These are phyloP conservation scores for Colletotrichum sansevieriae DNA, from an alignment of 2,329 filamentous ascomycete species.

Conservation along the genomic window DNA sequence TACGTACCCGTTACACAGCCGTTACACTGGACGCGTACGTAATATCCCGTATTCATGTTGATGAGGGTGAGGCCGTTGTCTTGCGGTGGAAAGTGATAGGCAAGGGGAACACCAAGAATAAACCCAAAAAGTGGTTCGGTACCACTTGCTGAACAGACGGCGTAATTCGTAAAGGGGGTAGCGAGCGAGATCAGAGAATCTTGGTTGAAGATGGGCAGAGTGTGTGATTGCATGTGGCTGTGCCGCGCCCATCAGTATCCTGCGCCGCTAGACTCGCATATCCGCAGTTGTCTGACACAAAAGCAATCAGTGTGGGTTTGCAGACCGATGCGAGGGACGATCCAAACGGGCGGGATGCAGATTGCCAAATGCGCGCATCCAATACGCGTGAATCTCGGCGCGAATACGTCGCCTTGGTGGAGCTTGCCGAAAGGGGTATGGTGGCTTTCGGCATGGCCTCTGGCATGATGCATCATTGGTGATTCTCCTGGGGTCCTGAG, in stretches of 20 bases:
- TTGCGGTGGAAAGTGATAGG: constrained; percentile 12
- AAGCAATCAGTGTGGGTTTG: no score
- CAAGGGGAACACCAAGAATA: constrained; percentile 20
- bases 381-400: constrained; percentile 18
- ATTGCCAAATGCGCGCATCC: constrained; percentile 1
- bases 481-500: constrained; percentile 4
- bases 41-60: constrained; percentile 36
- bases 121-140: constrained; percentile 29
- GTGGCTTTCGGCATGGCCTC: background rate
- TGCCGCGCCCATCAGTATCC: constrained; percentile 1
- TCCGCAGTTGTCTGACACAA: background rate
- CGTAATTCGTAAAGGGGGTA: constrained; percentile 6
- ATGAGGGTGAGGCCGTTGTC: constrained; percentile 11
- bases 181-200: background rate
- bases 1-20: constrained; percentile 8
- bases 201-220: constrained; percentile 12
- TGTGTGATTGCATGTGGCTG: constrained; percentile 2
- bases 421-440: constrained; percentile 25
- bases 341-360: constrained; percentile 34
- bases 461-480: constrained; percentile 16
- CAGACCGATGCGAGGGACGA: constrained; percentile 7
- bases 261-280: background rate
- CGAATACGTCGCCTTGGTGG: constrained; percentile 26
- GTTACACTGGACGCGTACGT: constrained; percentile 23
- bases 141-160: background rate